phyloP scores from a whole-genome alignment of 1,284 basidiomycete species.

The Fomitopsis pinicola region DNA sequence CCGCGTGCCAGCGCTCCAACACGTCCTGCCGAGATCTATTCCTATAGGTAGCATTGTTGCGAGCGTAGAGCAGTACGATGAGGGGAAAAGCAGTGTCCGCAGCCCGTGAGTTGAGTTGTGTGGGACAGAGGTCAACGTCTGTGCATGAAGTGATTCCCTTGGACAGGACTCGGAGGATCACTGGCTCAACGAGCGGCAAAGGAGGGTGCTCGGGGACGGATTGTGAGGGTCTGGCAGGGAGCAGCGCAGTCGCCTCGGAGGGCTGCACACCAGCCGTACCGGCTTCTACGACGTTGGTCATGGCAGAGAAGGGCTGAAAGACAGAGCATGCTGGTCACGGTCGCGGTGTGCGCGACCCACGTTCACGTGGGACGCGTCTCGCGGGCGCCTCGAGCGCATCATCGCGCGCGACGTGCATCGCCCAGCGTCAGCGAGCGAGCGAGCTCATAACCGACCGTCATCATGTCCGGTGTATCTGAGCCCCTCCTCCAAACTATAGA shows the following conservation, averaged over 20 bases:
- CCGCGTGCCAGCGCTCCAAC: slow-evolving; percentile 27
- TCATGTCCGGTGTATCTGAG: slow-evolving; percentile 44
- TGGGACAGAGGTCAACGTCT: slow-evolving; percentile 15
- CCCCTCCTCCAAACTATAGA: slow-evolving; percentile 67
- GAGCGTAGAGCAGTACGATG: slow-evolving; percentile 24
- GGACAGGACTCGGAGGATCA: slow-evolving; percentile 18
- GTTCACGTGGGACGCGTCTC: slow-evolving; percentile 3
- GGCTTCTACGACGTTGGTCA: slow-evolving; percentile 10
- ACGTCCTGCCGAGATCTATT: slow-evolving; percentile 13
- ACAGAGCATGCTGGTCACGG: no score
- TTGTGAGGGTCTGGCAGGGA: background rate
- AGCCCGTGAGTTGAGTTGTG: slow-evolving; percentile 3
- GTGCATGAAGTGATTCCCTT: slow-evolving; percentile 18
- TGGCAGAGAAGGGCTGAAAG: background rate
- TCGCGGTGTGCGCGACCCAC: background rate
- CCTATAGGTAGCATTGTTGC: background rate
- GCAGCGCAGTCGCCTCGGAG: slow-evolving; percentile 18
- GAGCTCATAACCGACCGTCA: background rate
- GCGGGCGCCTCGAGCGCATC: slow-evolving; percentile 1
- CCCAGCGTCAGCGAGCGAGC: background rate
- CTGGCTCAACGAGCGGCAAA: slow-evolving; percentile 16
- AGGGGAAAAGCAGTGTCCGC: slow-evolving; percentile 25
- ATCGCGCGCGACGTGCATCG: background rate
- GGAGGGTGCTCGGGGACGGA: background rate
- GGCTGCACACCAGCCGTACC: background rate